These are phyloP conservation scores for Rhododendron simsii DNA, from an alignment of 148 eudicot genomes.

Conservation along the genomic window DNA sequence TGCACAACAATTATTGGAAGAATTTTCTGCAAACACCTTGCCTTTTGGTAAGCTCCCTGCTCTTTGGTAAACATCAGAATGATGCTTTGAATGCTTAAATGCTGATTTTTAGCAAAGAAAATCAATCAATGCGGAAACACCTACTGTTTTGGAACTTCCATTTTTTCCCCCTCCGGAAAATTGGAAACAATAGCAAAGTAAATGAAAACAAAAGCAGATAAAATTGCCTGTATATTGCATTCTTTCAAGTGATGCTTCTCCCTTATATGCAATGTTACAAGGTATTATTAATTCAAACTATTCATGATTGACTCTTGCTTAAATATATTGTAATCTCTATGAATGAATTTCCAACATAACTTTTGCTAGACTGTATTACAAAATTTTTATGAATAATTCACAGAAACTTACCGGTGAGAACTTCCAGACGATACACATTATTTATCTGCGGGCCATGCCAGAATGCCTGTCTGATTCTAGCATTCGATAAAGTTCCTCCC, in stretches of 20 bases:
- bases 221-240: not conserved
- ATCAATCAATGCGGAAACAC: not conserved
- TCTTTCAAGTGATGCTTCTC: not conserved
- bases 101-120: not conserved
- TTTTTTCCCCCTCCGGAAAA: not conserved
- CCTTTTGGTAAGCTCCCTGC: not conserved
- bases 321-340: not conserved
- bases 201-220: not conserved
- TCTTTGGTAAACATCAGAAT: not conserved
- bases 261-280: not conserved
- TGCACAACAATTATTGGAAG: too few relatives aligned
- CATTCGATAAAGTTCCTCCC: slow-evolving; percentile 79
- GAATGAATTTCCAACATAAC: not conserved
- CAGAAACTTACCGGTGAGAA: too few relatives aligned
- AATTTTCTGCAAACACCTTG: too few relatives aligned
- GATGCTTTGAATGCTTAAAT: not conserved
- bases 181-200: not conserved
- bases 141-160: not conserved
- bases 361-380: not conserved
- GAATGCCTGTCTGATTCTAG: slow-evolving; percentile 28
- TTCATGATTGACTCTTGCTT: not conserved
- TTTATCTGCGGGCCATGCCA: too few relatives aligned
- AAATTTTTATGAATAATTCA: not conserved
- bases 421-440: too few relatives aligned
- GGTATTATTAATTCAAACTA: not conserved